Evolutionary conservation across 108 stramenopile species (phyloP), one percentile per base, ranked within the genome.

Genomic region (Nitzschia sp.): DNA sequence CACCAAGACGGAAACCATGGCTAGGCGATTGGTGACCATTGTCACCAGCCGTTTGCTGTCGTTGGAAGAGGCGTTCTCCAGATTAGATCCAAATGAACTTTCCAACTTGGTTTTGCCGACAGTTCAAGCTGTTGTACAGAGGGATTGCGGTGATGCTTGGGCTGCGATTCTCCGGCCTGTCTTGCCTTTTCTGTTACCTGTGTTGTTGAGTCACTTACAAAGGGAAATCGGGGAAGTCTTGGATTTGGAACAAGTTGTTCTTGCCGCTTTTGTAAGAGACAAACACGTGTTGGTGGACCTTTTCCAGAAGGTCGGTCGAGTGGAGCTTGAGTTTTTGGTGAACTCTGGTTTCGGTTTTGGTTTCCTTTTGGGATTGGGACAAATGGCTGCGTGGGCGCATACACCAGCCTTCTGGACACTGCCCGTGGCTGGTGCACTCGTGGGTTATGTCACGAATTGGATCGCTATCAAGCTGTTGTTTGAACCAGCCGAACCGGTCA

Each of bases 261-360:
- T 91, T 15, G 57, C 78, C 22, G 86, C 90, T 51, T 88, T 91
- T 75, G 80, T 86, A 8, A 79, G 85, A 24, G 90, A 91, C 63
- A 88, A 86, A 51, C 63, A 44, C 11, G 86, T 91, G 1, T 70
- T 95, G 51, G 92, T 95, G 24, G 86, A 90, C 62, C 64, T 95
- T 10, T 95, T 95, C 69, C 90, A 95, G 81, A 86, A 87, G 64
- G 90, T 91, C 21, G 88, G 86, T 29, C 69, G 84, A 7, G 88
- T 86, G 21, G 96, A 97, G 67, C 54, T 97, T 34, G 78, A 79
- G 57, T 96, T 96, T 78, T 81, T 96, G 48, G 83, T 89, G 20
- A 76, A 86, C 48, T 87, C 84, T 25, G 95, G 95, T 17, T 86
- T 94, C 42, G 87, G 89, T 26, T 88, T 96, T 53, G 95, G 95